Base-by-base conservation (phyloP, 768 basidiomycete genomes). In the Ramaria sp. region DNA sequence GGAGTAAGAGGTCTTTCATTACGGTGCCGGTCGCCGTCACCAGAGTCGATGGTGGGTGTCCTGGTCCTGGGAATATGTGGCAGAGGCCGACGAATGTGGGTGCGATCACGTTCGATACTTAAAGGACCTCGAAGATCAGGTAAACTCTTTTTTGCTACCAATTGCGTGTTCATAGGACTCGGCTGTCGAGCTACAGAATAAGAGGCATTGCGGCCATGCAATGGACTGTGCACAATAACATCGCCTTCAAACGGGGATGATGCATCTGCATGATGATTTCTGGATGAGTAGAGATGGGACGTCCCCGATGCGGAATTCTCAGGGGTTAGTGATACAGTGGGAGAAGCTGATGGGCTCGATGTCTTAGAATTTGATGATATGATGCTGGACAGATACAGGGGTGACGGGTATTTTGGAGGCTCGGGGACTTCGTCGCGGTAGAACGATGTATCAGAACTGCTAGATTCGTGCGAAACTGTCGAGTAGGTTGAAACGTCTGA, bases 101-200 rank as follows among this genome's bases (percentile, higher is more conserved):
- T 54, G 5, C 71, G 62, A 33, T 73, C 71, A 24, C 63, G 62
- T 9, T 24, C 72, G 67, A 34, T 27, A 17, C 68, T 66, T 54
- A 73, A 71, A 46, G 65, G 68, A 50, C 70, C 79, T 27, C 87
- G 79, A 48, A 95, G 72, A 65, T 96, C 91, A 7, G 93, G 92
- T 57, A 95, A 74, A 57, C 90, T 92, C 70, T 93, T 89, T 74
- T 91, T 93, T 34, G 74, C 74, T 1, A 70, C 63, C 31, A 83
- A 66, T 12, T 70, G 72, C 48, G 66, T 64, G 53, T 71, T 72
- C 38, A 65, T 67, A 59, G 71, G 66, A 59, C 61, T 70, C 59
- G 63, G 71, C 56, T 57, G 71, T 53, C 65, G 65, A 60, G 67
- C 75, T 42, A 64, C 73, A 54, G 72, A 77, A 62, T 74, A 73